A percentile compares a stretch with the other conserved stretches of the same genome.
Conservation (phyloP, 768 basidiomycete genomes). For the Suillus spraguei region DNA sequence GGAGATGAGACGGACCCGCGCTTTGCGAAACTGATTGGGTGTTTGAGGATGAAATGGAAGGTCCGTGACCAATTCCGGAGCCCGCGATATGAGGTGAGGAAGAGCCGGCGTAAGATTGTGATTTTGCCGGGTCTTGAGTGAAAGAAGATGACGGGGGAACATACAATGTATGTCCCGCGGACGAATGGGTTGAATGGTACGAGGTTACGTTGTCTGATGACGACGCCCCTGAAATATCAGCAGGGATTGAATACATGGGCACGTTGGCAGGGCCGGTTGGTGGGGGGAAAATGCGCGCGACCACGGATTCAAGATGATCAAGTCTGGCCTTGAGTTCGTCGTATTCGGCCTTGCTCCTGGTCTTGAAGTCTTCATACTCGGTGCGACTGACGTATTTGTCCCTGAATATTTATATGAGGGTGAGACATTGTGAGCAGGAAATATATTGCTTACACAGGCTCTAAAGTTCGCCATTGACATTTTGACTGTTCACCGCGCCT, state of each 20-base stretch:
- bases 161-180: conserved; percentile 30
- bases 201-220: conserved; percentile 26
- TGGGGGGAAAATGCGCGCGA: conserved; percentile 43
- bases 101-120: conserved; percentile 29
- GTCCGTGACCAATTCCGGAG: conserved; percentile 21
- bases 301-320: conserved; percentile 58
- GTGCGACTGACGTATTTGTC: conserved; percentile 81
- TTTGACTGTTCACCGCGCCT: conserved; percentile 78
- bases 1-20: conserved; percentile 25
- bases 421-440: conserved; percentile 11
- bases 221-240: conserved; percentile 32
- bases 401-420: conserved; percentile 36
- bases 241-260: conserved; percentile 32
- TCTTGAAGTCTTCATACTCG: conserved; percentile 77
- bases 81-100: conserved; percentile 26
- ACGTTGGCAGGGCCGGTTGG: conserved; percentile 28
- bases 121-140: conserved; percentile 26
- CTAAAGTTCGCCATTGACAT: conserved; percentile 83
- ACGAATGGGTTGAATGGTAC: conserved; percentile 30
- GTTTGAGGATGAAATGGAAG: conserved; percentile 23
- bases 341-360: conserved; percentile 39
- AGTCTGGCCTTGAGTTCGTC: conserved; percentile 68
- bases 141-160: conserved; percentile 28
- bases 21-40: conserved; percentile 20
- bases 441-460: conserved; percentile 64